These are phyloP conservation scores for Porcisia hertigi DNA, from an alignment of 208 protist species.

Conservation along the genomic window DNA sequence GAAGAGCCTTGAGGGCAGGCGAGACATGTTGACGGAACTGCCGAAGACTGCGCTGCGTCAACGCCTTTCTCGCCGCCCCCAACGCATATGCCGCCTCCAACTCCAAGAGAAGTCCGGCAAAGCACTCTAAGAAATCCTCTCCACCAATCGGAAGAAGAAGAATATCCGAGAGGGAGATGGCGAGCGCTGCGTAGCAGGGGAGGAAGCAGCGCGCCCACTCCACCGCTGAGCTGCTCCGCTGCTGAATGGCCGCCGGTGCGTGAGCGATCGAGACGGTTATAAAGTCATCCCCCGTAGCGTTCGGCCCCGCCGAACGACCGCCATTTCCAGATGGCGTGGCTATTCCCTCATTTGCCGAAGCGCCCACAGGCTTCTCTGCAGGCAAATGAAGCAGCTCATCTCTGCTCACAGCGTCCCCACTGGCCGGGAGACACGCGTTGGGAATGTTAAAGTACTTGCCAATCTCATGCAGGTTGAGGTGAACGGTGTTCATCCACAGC, in stretches of 20 bases:
- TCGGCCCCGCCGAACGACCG: neutral
- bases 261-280: conserved; percentile 27
- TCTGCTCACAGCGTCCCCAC: conserved; percentile 7
- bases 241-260: conserved; percentile 29
- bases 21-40: conserved; percentile 59
- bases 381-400: conserved; percentile 25
- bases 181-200: conserved; percentile 53
- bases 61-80: conserved; percentile 42
- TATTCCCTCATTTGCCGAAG: neutral
- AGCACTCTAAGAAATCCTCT: conserved; percentile 60
- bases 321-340: neutral
- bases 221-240: conserved; percentile 26
- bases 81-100: conserved; percentile 55
- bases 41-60: conserved; percentile 57
- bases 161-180: conserved; percentile 67
- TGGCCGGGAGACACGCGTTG: conserved; percentile 23
- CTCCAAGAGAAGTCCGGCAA: conserved; percentile 72
- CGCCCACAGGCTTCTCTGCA: neutral
- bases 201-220: conserved; percentile 42
- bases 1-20: conserved; percentile 9
- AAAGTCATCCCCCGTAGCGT: neutral
- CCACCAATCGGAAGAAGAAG: conserved; percentile 47
- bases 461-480: conserved; percentile 40
- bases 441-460: conserved; percentile 29
- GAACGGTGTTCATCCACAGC: conserved; percentile 81